phyloP scores from a whole-genome alignment of 345 rosid species.

The Anastatica hierochuntica region DNA sequence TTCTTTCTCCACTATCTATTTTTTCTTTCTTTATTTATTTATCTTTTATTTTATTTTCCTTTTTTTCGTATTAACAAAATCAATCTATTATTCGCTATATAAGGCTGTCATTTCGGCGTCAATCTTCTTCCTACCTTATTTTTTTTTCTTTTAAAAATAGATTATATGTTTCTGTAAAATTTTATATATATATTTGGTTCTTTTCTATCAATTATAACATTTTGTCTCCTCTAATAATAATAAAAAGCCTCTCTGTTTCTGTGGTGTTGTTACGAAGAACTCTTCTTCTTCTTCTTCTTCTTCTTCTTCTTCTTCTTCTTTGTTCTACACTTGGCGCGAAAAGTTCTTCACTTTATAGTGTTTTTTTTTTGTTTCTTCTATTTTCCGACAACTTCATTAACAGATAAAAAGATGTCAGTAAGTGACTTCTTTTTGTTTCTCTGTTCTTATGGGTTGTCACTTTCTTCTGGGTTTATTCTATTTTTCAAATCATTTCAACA shows the following conservation, averaged over 20 bases:
- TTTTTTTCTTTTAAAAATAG: not conserved
- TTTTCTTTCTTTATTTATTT: no score
- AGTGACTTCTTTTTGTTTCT: slow-evolving; percentile 21
- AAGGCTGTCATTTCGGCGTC: slow-evolving; percentile 27
- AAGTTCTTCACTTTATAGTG: slow-evolving; percentile 11
- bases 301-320: slow-evolving; percentile 1
- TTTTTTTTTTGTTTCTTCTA: not conserved
- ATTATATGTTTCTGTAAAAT: no score
- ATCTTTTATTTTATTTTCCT: no score
- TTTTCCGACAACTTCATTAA: slow-evolving; percentile 25
- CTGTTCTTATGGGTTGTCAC: not conserved
- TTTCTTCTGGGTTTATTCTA: no score
- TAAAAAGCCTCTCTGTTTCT: not conserved
- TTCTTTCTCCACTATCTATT: no score
- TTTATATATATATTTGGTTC: not conserved
- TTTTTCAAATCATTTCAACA: not conserved
- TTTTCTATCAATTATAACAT: slow-evolving; percentile 1
- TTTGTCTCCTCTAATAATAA: slow-evolving; percentile 7
- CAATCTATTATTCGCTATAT: slow-evolving; percentile 11
- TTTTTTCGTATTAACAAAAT: not conserved
- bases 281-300: slow-evolving; percentile 7
- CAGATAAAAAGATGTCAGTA: slow-evolving; percentile 34
- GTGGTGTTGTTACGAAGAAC: slow-evolving; percentile 21
- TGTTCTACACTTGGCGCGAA: no score
- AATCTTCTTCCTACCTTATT: slow-evolving; percentile 20